A percentile compares a stretch with the other conserved stretches of the same genome.
These are phyloP conservation scores for Cyberlindnera suaveolens DNA, from an alignment of 805 yeast genomes.

Conservation along the genomic window DNA sequence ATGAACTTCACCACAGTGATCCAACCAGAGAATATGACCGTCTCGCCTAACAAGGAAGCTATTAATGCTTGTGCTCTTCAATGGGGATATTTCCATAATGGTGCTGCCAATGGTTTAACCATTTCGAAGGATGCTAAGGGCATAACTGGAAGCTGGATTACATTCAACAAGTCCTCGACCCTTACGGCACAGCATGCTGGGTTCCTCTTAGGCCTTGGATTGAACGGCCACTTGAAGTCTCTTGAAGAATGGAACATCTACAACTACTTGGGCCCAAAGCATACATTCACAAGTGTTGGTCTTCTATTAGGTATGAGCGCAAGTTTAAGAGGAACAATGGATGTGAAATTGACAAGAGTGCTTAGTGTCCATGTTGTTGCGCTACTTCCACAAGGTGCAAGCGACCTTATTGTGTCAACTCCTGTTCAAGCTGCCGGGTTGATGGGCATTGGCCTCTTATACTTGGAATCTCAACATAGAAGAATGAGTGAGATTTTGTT, in stretches of 20 bases:
- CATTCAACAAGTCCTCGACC: slow-evolving; percentile 56
- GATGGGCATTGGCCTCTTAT: slow-evolving; percentile 83
- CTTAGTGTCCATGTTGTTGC: slow-evolving; percentile 92
- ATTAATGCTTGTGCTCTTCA: slow-evolving; percentile 44
- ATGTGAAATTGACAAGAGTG: slow-evolving; percentile 81
- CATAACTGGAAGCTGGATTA: slow-evolving; percentile 86
- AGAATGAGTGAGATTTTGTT: slow-evolving; percentile 78
- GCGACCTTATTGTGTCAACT: slow-evolving; percentile 76
- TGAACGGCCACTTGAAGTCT: slow-evolving; percentile 77
- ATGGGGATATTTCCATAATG: slow-evolving; percentile 92
- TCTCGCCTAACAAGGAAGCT: slow-evolving; percentile 49
- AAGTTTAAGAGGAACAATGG: slow-evolving; percentile 75
- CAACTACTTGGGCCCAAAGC: slow-evolving; percentile 87
- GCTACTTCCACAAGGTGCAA: slow-evolving; percentile 83
- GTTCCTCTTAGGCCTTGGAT: slow-evolving; percentile 83
- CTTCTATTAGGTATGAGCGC: slow-evolving; percentile 90
- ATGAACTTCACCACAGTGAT: slow-evolving; percentile 63
- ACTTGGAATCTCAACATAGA: slow-evolving; percentile 71
- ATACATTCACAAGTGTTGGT: slow-evolving; percentile 78
- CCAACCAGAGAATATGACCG: slow-evolving; percentile 59
- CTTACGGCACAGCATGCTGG: slow-evolving; percentile 89
- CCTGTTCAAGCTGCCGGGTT: slow-evolving; percentile 89
- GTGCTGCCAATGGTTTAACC: slow-evolving; percentile 80
- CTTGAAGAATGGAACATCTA: slow-evolving; percentile 96
- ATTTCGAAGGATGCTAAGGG: slow-evolving; percentile 64